Base-by-base conservation (phyloP, 306 rosid genomes). In the Lithocarpus polystachyus region DNA sequence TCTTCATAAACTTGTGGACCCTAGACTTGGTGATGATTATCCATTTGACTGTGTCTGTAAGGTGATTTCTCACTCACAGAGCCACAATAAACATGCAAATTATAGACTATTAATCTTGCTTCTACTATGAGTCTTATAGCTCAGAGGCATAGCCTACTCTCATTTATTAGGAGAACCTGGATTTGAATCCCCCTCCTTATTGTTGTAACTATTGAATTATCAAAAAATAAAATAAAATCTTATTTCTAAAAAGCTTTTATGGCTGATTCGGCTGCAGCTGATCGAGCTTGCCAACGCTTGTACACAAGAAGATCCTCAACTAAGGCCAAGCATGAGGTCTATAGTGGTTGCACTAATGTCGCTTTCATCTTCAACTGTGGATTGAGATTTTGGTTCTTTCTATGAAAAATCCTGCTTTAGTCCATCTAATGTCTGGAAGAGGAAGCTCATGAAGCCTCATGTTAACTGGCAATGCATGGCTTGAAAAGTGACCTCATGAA, bases 321-420 rank as follows among this genome's bases (percentile, higher is more conserved):
- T 87, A 13, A 90, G 97, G 86, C 97, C 94, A 87, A 92, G 87
- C 92, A 90, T 90, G 97, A 89, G 97, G 77, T 90, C 93, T 28
- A 87, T 87, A 61, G 92, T 90, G 24, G 92, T 86, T 53, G 93
- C 93, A 12, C 79, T 92, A 55, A 82, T 90, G 90, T 86, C 94
- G 69, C 91, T 90, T 68, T 78, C 93, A 73, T 87, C 93, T 61
- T 75, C 90, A 35, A 74, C 81, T 35, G 94, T 86, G 79, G 91
- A 87, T 22, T 90, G 92, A 89, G 92, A 92, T 73, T 88, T 77
- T 72, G 90, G 91, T 23, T 87, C 94, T 4, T 84, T 90, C 69
- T 85, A 92, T 62, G 89, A 86, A 75, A 37, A 90, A 74, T 59
- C 89, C 84, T 65, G 87, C 86, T 35, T 37, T 88, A 6, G 79